These are phyloP conservation scores for Cyclanthera cordifolia DNA, from an alignment of 306 rosid species.

Conservation along the genomic window DNA sequence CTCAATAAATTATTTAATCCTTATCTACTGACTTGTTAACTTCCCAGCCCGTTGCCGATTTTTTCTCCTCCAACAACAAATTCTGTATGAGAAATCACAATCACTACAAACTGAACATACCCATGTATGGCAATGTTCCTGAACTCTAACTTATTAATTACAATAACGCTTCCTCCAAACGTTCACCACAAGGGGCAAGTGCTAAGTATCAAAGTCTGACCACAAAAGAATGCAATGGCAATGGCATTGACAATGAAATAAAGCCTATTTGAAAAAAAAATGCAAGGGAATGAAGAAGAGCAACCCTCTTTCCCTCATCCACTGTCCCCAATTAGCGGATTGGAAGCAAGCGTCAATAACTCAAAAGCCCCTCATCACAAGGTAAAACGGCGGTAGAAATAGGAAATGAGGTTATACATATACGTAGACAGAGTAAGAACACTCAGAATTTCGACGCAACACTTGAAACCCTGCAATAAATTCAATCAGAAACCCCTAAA, in stretches of 20 bases:
- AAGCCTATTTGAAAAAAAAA: conserved; percentile 1
- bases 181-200: background rate
- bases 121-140: background rate
- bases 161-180: background rate
- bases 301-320: background rate
- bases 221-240: background rate
- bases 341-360: background rate
- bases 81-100: background rate
- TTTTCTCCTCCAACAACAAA: background rate
- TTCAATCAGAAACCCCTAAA: background rate
- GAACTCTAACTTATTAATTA: background rate
- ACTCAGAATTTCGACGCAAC: conserved; percentile 8
- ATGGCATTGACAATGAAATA: background rate
- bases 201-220: background rate
- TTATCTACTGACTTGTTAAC: background rate
- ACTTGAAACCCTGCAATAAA: conserved; percentile 5
- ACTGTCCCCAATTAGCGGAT: background rate
- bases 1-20: background rate
- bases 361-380: too few relatives aligned
- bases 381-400: too few relatives aligned
- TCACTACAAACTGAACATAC: background rate
- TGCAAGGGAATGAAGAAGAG: conserved; percentile 7
- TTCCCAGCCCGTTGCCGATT: conserved; percentile 7
- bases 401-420: too few relatives aligned
- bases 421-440: background rate